Evolutionary conservation across 1,284 basidiomycete genomes (phyloP).

Genomic region (Leccinum pachyderme): DNA sequence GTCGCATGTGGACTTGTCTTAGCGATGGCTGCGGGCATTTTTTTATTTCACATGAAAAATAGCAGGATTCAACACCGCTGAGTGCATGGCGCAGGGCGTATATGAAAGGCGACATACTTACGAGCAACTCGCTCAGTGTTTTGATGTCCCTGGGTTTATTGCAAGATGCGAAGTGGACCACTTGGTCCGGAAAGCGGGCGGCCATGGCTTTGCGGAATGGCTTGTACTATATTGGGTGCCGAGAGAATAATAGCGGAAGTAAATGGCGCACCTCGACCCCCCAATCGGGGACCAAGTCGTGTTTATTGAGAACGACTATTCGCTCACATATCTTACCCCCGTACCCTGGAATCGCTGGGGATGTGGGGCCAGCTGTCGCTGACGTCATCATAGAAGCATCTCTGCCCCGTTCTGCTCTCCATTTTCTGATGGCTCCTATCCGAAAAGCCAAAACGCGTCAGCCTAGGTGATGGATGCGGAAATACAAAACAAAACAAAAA

Average conservation of each 20-base stretch:
- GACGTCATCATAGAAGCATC: slow-evolving; percentile 40
- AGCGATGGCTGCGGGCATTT: slow-evolving; percentile 55
- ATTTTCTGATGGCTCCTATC: slow-evolving; percentile 59
- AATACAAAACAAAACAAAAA: slow-evolving; percentile 5
- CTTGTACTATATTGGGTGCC: slow-evolving; percentile 37
- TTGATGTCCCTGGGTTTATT: slow-evolving; percentile 64
- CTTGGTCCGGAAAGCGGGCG: slow-evolving; percentile 64
- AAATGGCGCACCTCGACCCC: slow-evolving; percentile 70
- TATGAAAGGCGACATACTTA: slow-evolving; percentile 54
- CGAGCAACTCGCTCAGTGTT: slow-evolving; percentile 59
- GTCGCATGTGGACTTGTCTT: slow-evolving; percentile 62
- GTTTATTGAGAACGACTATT: slow-evolving; percentile 91
- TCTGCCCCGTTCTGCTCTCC: slow-evolving; percentile 60
- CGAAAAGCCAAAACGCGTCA: slow-evolving; percentile 16
- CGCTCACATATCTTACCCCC: slow-evolving; percentile 63
- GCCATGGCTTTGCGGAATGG: slow-evolving; percentile 71
- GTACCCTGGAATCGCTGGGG: slow-evolving; percentile 18
- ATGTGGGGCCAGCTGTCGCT: slow-evolving; percentile 8
- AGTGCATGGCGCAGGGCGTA: slow-evolving; percentile 1
- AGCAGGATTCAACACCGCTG: neutral
- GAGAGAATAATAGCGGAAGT: slow-evolving; percentile 6
- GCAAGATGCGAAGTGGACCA: slow-evolving; percentile 68
- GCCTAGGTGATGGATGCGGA: slow-evolving; percentile 1
- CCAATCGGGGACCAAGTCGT: slow-evolving; percentile 85
- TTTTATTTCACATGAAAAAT: slow-evolving; percentile 1